These are phyloP conservation scores for Rhizophagus sp. DNA, from an alignment of 192 early-diverging fungal genomes.

Conservation along the genomic window DNA sequence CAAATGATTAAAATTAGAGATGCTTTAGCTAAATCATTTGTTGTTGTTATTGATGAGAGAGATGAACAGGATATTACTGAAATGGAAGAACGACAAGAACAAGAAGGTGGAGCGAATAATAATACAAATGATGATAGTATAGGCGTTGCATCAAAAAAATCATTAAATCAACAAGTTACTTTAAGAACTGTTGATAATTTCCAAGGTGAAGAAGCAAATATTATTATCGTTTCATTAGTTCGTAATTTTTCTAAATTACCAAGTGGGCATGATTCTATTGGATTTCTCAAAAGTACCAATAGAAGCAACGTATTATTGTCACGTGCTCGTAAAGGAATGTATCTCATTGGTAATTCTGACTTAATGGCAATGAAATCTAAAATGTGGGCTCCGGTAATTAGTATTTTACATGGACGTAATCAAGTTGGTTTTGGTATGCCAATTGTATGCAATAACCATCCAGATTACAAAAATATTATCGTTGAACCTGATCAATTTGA, in stretches of 20 bases:
- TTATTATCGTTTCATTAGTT: conserved; percentile 46
- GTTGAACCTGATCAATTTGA: conserved; percentile 32
- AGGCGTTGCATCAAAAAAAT: background rate
- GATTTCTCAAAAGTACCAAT: conserved; percentile 58
- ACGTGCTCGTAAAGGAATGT: conserved; percentile 62
- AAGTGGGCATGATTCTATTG: conserved; percentile 36
- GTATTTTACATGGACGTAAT: conserved; percentile 34
- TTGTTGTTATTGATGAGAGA: conserved; percentile 41
- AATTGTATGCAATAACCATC: conserved; percentile 50
- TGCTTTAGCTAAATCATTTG: conserved; percentile 31
- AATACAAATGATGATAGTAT: background rate
- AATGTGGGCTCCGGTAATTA: conserved; percentile 49
- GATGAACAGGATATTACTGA: conserved; percentile 37
- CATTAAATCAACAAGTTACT: conserved; percentile 29
- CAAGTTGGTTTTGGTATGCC: conserved; percentile 47
- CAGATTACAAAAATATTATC: conserved; percentile 36
- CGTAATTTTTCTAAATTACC: conserved; percentile 31
- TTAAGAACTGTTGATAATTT: conserved; percentile 50
- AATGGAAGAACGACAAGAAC: background rate
- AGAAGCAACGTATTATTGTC: conserved; percentile 60
- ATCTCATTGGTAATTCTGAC: conserved; percentile 49
- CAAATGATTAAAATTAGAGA: conserved; percentile 51
- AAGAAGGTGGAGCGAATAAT: too few species aligned
- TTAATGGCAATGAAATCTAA: conserved; percentile 34
- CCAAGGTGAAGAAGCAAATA: conserved; percentile 48